Evolutionary conservation across 306 rosid genomes (phyloP).

Genomic region (Malus asiatica): DNA sequence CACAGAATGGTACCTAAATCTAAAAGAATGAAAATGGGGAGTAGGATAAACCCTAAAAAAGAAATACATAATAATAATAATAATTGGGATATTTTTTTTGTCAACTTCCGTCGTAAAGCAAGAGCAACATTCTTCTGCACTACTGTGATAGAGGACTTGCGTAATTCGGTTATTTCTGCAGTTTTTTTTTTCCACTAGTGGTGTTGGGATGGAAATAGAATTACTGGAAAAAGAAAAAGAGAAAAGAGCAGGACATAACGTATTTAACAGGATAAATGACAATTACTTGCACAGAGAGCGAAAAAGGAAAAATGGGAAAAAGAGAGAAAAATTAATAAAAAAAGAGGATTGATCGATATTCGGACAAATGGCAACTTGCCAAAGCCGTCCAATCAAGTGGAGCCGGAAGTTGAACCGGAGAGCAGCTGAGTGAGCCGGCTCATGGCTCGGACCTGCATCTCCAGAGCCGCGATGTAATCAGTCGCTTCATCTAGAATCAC

Average conservation of each 20-base stretch:
- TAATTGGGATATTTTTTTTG: no score
- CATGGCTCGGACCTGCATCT: conserved; percentile 97
- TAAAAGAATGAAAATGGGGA: background rate
- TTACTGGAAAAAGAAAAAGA: conserved; percentile 7
- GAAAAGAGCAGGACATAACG: conserved; percentile 11
- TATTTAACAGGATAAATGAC: conserved; percentile 33
- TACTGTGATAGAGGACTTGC: no score
- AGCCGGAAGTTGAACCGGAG: conserved; percentile 28
- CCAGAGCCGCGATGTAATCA: conserved; percentile 83
- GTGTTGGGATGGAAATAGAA: conserved; percentile 12
- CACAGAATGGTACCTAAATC: background rate
- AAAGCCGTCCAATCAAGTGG: conserved; percentile 29
- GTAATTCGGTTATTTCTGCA: background rate
- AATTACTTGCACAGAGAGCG: conserved; percentile 17
- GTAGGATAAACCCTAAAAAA: background rate
- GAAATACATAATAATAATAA: background rate
- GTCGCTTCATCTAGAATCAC: conserved; percentile 79
- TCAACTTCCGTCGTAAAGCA: no score
- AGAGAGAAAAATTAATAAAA: background rate
- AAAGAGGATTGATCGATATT: background rate
- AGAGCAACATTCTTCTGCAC: no score
- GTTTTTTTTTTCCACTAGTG: background rate
- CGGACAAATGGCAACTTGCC: conserved; percentile 19
- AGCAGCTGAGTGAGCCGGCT: conserved; percentile 53
- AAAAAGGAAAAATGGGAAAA: background rate